Percentiles rank a stretch among this genome's conserved stretches.
These are phyloP conservation scores for Lactarius psammicola DNA, from an alignment of 768 basidiomycete species.

Conservation along the genomic window DNA sequence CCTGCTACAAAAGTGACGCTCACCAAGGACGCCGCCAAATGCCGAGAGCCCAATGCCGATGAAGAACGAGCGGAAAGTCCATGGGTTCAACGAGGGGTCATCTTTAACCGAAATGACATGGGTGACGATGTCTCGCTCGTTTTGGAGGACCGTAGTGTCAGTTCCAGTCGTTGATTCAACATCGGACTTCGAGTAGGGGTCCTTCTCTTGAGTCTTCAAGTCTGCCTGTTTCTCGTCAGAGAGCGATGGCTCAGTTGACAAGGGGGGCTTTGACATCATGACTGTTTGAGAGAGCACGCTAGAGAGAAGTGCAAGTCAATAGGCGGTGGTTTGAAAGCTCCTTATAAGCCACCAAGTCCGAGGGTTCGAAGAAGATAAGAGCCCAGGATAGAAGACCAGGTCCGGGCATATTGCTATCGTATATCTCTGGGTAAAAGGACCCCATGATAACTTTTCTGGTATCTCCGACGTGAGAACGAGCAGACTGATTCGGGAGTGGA, in stretches of 20 bases:
- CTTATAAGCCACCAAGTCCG: neutral
- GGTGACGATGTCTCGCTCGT: conserved; percentile 49
- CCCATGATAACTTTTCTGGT: neutral
- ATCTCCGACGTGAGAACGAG: neutral
- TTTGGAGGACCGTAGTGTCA: conserved; percentile 41
- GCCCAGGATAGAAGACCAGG: neutral
- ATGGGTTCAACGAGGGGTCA: conserved; percentile 46
- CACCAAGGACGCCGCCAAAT: conserved; percentile 54
- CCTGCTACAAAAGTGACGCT: conserved; percentile 4
- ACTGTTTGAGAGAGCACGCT: neutral
- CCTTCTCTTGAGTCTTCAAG: neutral
- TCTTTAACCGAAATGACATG: conserved; percentile 48
- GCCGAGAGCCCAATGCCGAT: conserved; percentile 49
- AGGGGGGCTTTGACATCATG: neutral
- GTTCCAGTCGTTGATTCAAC: conserved; percentile 36
- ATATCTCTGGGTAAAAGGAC: neutral
- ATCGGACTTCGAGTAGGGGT: conserved; percentile 36
- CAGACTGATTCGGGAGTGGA: neutral
- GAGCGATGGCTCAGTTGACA: conserved; percentile 9
- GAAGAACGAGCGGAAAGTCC: conserved; percentile 48
- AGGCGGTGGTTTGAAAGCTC: neutral
- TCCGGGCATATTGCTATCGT: neutral
- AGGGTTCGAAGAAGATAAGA: neutral
- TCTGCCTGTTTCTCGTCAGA: conserved; percentile 10
- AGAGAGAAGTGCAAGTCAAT: neutral